Percentiles rank a stretch among this genome's conserved stretches.
These are phyloP conservation scores for Stromatinia cepivora DNA, from an alignment of 2,329 filamentous ascomycete species.

Conservation along the genomic window DNA sequence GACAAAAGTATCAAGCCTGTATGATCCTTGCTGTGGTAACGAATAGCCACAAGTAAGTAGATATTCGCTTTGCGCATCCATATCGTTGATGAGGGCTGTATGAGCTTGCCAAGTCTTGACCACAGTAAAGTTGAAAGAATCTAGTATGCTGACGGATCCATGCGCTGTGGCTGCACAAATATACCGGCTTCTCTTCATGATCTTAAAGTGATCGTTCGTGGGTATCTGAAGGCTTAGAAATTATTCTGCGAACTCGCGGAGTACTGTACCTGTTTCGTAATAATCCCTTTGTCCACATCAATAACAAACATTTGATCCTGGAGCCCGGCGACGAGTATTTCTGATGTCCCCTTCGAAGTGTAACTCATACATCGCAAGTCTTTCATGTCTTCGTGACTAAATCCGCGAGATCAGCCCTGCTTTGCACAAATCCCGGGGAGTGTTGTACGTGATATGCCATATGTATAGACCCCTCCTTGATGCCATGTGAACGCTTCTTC, in stretches of 20 bases:
- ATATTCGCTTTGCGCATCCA: slow-evolving; percentile 95
- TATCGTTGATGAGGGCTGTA: slow-evolving; percentile 85
- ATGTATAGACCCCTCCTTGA: slow-evolving; percentile 75
- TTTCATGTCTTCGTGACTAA: slow-evolving; percentile 72
- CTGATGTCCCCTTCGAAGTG: slow-evolving; percentile 77
- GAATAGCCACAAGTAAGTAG: slow-evolving; percentile 95
- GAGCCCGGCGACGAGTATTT: slow-evolving; percentile 83
- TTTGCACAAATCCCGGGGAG: not conserved
- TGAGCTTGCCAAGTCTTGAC: slow-evolving; percentile 91
- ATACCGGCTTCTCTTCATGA: slow-evolving; percentile 88
- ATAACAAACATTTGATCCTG: slow-evolving; percentile 83
- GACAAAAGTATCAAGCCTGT: slow-evolving; percentile 87
- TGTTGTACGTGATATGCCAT: slow-evolving; percentile 76
- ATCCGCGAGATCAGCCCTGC: slow-evolving; percentile 31
- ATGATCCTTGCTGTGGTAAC: slow-evolving; percentile 72
- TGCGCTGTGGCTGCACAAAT: slow-evolving; percentile 87
- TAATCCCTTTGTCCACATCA: slow-evolving; percentile 67
- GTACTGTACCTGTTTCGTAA: slow-evolving; percentile 61
- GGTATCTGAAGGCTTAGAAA: slow-evolving; percentile 55
- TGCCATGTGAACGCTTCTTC: slow-evolving; percentile 86
- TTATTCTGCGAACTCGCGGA: not conserved
- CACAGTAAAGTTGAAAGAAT: slow-evolving; percentile 73
- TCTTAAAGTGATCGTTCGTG: slow-evolving; percentile 76
- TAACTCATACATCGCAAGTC: slow-evolving; percentile 95
- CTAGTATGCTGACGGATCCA: slow-evolving; percentile 83